phyloP scores from a whole-genome alignment of 2,329 filamentous ascomycete genomes.

The Reticulascus tulasneorum region DNA sequence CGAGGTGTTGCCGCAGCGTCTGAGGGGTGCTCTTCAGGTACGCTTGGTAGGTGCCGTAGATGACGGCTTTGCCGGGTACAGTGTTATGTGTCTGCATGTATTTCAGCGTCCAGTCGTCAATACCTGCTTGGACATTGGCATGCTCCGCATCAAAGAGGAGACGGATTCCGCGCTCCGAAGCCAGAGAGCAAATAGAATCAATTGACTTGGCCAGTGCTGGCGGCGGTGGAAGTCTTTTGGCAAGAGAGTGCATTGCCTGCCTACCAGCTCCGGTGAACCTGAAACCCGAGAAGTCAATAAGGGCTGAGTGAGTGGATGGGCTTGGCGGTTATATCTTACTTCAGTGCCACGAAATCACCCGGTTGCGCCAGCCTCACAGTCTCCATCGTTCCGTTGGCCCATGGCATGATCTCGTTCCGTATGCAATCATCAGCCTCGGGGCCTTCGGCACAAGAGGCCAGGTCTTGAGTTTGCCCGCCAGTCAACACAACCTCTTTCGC shows the following conservation, averaged over 20 bases:
- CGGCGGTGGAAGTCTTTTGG: conserved; percentile 58
- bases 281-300: background rate
- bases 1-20: conserved; percentile 57
- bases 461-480: conserved; percentile 44
- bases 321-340: too few species aligned
- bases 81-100: conserved; percentile 76
- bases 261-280: conserved; percentile 79
- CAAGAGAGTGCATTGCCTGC: conserved; percentile 64
- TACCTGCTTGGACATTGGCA: conserved; percentile 70
- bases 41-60: conserved; percentile 79
- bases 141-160: conserved; percentile 88
- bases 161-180: conserved; percentile 63
- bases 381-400: conserved; percentile 70
- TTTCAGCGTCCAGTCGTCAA: conserved; percentile 74
- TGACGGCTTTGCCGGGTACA: conserved; percentile 54
- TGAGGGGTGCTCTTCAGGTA: conserved; percentile 64
- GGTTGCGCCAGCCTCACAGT: conserved; percentile 66
- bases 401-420: conserved; percentile 61
- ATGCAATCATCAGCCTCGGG: conserved; percentile 46
- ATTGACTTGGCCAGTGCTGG: conserved; percentile 65
- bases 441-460: conserved; percentile 40
- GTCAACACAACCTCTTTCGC: conserved; percentile 74
- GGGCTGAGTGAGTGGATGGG: background rate
- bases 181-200: conserved; percentile 69
- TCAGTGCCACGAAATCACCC: conserved; percentile 63